Evolutionary conservation across 345 rosid genomes (phyloP), one percentile per base, ranked within the genome.

Genomic region (Stellera chamaejasme): DNA sequence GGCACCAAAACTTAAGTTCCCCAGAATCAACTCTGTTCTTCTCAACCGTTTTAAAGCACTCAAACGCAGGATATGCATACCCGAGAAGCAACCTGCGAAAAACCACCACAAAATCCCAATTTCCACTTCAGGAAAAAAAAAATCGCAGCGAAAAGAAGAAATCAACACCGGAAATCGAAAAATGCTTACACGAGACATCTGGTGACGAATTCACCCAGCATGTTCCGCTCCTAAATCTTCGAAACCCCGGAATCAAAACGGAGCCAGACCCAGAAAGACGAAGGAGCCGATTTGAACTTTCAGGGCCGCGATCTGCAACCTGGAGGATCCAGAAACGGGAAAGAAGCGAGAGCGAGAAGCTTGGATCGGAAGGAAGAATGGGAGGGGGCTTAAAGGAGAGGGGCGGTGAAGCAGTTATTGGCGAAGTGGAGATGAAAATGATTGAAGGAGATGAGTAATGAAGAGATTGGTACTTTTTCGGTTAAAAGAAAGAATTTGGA

Each of bases 1-100:
- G 84, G 63, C 99, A 89, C 99, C 99, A 93, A 61, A 81, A 87
- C 63, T 89, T 75, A 73, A 93, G 87, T 70, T 86, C 88, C 39
- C 81, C 94, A 53, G 81, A 79, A 16, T 84, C 78, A 13, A 84
- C 85, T 66, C 45, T 77, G 70, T 89, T 93, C 73, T 78, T 86
- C 89, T 93, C 99, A 43, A 89, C 82, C 25, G 82, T 47, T 72
- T 87, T 93, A 64, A 65, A 93, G 69, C 97, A 93, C 70, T 79
- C 94, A 26, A 89, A 79, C 13, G 96, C 99, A 4, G 99, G 99
- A 73, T 82, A 93, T 39, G 91, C 87, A 72, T 82, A 89, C 63
- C 99, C 99, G 53, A 93, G 66, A 68, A 81, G 50, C 77, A 89
- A 61, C 67, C 97, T 91, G 89, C 28, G 23, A 19, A 13, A 55